phyloP scores from a whole-genome alignment of 176 grass and related monocot genomes.

The Oryza meridionalis region DNA sequence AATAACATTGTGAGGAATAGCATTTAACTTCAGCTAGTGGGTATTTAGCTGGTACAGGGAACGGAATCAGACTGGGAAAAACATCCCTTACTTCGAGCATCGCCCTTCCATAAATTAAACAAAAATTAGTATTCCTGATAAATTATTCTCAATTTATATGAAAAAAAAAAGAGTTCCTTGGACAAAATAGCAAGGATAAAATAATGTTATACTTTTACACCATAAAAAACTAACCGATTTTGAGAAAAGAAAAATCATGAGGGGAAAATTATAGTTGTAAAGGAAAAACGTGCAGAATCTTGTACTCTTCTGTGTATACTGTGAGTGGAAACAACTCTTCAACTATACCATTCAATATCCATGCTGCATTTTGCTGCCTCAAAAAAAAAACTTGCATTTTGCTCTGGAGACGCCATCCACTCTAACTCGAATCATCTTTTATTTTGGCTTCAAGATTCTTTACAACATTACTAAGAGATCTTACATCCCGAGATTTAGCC shows the following conservation, averaged over 20 bases:
- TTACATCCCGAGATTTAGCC: slow-evolving; percentile 54
- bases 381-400: neutral
- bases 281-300: neutral
- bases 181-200: slow-evolving; percentile 16
- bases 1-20: neutral
- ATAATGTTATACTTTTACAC: neutral
- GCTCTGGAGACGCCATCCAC: neutral
- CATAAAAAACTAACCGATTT: neutral
- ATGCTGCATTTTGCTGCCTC: neutral
- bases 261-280: neutral
- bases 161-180: neutral
- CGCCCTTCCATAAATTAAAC: neutral
- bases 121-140: neutral
- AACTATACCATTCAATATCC: slow-evolving; percentile 32
- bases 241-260: neutral
- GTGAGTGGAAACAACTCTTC: slow-evolving; percentile 4
- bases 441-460: slow-evolving; percentile 74
- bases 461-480: slow-evolving; percentile 72
- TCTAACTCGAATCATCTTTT: slow-evolving; percentile 31
- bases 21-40: neutral
- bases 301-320: slow-evolving; percentile 33
- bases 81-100: neutral
- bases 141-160: slow-evolving; percentile 1
- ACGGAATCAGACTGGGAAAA: neutral
- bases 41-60: neutral